Base-by-base conservation (phyloP, 2,329 filamentous ascomycete genomes). In the Ophiocordyceps camponoti-leonardi region DNA sequence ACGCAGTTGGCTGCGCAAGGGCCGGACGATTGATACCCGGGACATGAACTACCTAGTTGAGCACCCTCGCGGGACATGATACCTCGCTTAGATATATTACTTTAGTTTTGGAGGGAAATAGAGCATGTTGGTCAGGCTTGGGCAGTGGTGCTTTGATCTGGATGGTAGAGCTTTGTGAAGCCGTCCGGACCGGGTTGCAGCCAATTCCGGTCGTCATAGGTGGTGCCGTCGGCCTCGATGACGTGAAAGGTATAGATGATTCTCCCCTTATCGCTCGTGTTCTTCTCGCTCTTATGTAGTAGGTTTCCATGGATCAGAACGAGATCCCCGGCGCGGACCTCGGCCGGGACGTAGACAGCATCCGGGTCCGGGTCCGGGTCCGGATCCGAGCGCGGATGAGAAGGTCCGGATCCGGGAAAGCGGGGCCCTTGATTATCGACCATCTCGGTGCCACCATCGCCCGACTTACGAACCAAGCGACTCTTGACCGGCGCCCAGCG, bases 191-290 rank as follows among this genome's bases (percentile, higher is more conserved):
- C 82, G 47, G 88, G 86, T 67, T 95, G 90, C 61, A 98, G 64
- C 92, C 92, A 96, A 64, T 98, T 98, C 63, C 73, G 72, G 64
- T 74, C 73, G 63, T 96, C 92, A 61, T 96, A 98, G 46, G 67
- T 68, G 41, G 79, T 68, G 0, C 63, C 72, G 19, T 82, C 75
- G 0, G 83, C 84, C 65, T 96, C 92, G 56, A 96, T 96, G 47
- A 94, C 77, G 67, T 98, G 92, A 61, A 96, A 98, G 0, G 92
- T 96, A 64, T 96, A 98, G 45, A 95, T 94, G 59, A 92, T 93
- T 52, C 90, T 73, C 20, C 88, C 87, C 69, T 86, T 90, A 51
- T 73, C 65, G 60, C 88, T 94, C 46, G 76, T 73, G 60, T 98
- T 98, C 71, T 75, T 85, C 74, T 94, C 87, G 60, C 88, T 95